phyloP scores from a whole-genome alignment of 2,329 filamentous ascomycete genomes.

The Colletotrichum sp. region DNA sequence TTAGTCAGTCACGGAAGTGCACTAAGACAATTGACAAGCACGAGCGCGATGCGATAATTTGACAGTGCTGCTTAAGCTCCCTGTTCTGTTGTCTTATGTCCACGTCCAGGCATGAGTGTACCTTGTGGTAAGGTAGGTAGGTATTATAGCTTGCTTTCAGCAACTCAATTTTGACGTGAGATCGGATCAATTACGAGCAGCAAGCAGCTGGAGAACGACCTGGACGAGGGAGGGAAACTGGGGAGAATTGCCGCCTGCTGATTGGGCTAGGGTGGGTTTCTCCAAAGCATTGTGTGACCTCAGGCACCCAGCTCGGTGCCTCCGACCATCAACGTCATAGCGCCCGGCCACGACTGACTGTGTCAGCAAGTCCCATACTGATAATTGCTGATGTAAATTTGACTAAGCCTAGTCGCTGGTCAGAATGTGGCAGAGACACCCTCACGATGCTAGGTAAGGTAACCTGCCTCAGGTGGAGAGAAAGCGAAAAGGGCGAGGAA shows the following conservation, averaged over 20 bases:
- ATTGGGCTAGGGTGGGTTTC: neutral
- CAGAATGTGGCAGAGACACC: conserved; percentile 1
- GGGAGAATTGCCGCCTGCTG: neutral
- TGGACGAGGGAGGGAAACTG: neutral
- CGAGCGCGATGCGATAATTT: neutral
- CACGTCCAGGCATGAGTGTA: neutral
- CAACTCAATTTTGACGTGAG: neutral
- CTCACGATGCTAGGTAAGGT: neutral
- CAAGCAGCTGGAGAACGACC: neutral
- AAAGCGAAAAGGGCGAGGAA: neutral
- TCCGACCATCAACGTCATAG: neutral
- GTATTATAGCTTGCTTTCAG: neutral
- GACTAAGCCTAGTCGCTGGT: conserved; percentile 27
- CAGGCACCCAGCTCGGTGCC: neutral
- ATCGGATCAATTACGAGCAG: neutral
- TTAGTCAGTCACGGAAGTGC: neutral
- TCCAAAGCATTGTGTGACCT: neutral
- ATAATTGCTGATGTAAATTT: conserved; percentile 32
- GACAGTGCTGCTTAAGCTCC: neutral
- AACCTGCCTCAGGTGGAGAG: neutral
- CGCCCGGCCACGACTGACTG: neutral
- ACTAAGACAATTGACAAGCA: neutral
- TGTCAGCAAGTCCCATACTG: neutral
- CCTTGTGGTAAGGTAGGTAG: too few relatives aligned
- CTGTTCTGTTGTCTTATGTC: neutral